Percentiles rank a stretch among this genome's conserved stretches.
These are phyloP conservation scores for Penicillium sp. DNA, from an alignment of 2,329 filamentous ascomycete species.

Conservation along the genomic window DNA sequence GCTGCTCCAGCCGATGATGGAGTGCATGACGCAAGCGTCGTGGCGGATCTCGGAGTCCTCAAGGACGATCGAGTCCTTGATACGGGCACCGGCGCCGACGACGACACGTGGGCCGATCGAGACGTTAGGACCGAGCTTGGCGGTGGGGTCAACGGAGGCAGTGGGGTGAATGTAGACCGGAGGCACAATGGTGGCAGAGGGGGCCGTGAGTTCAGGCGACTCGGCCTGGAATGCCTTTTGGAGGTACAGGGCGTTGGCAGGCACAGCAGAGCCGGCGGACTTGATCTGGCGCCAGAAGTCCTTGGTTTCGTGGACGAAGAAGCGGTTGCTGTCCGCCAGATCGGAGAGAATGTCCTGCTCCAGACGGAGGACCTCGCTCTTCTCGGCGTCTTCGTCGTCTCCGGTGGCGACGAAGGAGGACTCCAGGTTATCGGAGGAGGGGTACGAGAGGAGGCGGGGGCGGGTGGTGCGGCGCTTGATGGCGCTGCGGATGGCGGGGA, in stretches of 20 bases:
- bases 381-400: conserved; percentile 70
- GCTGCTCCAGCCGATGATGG: conserved; percentile 96
- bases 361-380: conserved; percentile 84
- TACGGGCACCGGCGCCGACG: conserved; percentile 80
- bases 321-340: conserved; percentile 93
- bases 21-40: conserved; percentile 91
- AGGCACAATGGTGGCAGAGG: conserved; percentile 82
- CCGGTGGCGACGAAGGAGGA: conserved; percentile 56
- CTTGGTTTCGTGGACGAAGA: conserved; percentile 97
- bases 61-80: conserved; percentile 95
- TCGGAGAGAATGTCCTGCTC: conserved; percentile 97
- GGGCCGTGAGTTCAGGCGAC: conserved; percentile 75
- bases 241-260: conserved; percentile 93
- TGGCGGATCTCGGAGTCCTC: conserved; percentile 96
- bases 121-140: conserved; percentile 95
- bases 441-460: conserved; percentile 89
- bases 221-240: conserved; percentile 86
- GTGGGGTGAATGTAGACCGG: conserved; percentile 95
- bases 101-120: conserved; percentile 87
- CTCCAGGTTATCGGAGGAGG: conserved; percentile 90
- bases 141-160: conserved; percentile 85
- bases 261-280: conserved; percentile 93
- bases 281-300: conserved; percentile 99
- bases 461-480: conserved; percentile 95
- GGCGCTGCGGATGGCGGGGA: conserved; percentile 87